These are phyloP conservation scores for Cordyceps tenuipes DNA, from an alignment of 2,329 filamentous ascomycete species.

Conservation along the genomic window DNA sequence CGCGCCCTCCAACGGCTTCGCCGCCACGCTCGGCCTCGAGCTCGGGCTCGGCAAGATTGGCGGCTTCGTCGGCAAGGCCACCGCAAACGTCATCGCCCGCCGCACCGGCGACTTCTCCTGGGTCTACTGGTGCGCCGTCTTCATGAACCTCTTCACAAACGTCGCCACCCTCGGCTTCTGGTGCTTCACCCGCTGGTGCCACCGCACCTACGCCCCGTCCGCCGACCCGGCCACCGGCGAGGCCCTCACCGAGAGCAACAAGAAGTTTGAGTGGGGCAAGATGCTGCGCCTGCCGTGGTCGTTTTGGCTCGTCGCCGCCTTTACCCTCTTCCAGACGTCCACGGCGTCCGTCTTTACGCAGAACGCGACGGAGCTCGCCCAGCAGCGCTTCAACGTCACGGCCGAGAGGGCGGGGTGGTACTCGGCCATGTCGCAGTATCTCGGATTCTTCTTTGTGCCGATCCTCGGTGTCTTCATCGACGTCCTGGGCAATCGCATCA, in stretches of 20 bases:
- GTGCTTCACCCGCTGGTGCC: slow-evolving; percentile 44
- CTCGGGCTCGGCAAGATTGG: slow-evolving; percentile 54
- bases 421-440: slow-evolving; percentile 45
- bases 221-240: slow-evolving; percentile 51
- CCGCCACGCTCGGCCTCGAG: slow-evolving; percentile 52
- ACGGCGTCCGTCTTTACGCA: slow-evolving; percentile 45
- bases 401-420: slow-evolving; percentile 53
- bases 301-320: slow-evolving; percentile 48
- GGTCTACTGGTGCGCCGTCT: slow-evolving; percentile 54
- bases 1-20: slow-evolving; percentile 51
- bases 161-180: slow-evolving; percentile 44
- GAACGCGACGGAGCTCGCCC: slow-evolving; percentile 53
- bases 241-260: slow-evolving; percentile 49
- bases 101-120: slow-evolving; percentile 52
- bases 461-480: slow-evolving; percentile 49
- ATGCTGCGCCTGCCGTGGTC: slow-evolving; percentile 50
- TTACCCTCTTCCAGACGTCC: slow-evolving; percentile 51
- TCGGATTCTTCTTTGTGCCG: slow-evolving; percentile 50
- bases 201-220: slow-evolving; percentile 36
- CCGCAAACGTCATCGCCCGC: slow-evolving; percentile 49
- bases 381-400: slow-evolving; percentile 49
- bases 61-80: slow-evolving; percentile 50
- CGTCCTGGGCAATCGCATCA: slow-evolving; percentile 43
- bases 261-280: slow-evolving; percentile 47
- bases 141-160: slow-evolving; percentile 58